These are phyloP conservation scores for Telfairia occidentalis DNA, from an alignment of 331 rosid genomes.

Conservation along the genomic window DNA sequence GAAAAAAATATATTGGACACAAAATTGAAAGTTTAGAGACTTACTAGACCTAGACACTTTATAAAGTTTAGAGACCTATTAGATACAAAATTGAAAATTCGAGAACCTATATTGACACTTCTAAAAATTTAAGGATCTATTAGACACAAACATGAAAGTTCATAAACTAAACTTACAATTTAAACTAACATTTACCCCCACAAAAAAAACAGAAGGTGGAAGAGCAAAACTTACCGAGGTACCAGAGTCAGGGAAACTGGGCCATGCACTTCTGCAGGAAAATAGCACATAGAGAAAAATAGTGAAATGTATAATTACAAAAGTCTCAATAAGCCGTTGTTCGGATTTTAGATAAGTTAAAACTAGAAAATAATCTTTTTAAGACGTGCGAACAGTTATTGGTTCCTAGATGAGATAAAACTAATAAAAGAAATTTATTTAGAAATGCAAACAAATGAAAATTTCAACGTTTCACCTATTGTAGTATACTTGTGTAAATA, in stretches of 20 bases:
- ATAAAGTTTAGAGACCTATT: too few species aligned
- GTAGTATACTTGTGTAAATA: too few species aligned
- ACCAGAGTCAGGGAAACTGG: constrained; percentile 40
- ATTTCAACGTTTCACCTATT: constrained; percentile 1
- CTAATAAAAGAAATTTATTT: neutral
- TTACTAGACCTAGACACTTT: too few species aligned
- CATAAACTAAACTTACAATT: too few species aligned
- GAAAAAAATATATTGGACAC: too few species aligned
- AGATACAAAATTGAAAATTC: too few species aligned
- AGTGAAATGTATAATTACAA: neutral
- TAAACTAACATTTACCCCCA: too few species aligned
- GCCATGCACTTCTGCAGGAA: constrained; percentile 54
- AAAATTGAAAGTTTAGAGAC: too few species aligned
- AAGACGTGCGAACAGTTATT: neutral
- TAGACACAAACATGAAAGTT: too few species aligned
- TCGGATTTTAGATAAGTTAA: neutral
- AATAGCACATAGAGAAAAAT: neutral
- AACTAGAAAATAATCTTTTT: neutral
- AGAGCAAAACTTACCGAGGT: constrained; percentile 37
- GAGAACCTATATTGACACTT: too few species aligned
- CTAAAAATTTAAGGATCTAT: too few species aligned
- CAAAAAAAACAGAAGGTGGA: neutral
- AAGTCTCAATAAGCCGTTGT: neutral
- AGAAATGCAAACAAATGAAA: neutral
- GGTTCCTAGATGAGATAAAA: neutral